Conservation (phyloP, 2,329 filamentous ascomycete species). For the Paracoccidioides brasiliensis region DNA sequence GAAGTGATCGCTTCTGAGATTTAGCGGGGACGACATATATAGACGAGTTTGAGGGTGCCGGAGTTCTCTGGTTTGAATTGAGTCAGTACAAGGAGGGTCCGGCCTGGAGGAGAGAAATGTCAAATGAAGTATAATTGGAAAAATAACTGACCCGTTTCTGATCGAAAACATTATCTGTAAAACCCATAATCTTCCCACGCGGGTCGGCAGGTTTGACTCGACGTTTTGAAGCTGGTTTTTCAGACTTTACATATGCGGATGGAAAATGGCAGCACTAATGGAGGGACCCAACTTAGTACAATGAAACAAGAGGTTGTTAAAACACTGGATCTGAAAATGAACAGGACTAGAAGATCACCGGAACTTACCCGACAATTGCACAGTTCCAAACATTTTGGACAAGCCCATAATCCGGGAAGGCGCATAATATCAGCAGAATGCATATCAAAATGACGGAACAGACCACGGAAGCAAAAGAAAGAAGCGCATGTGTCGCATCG, state of each 20-base stretch:
- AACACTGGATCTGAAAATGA: neutral
- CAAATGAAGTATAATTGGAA: neutral
- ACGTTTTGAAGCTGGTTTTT: slow-evolving; percentile 21
- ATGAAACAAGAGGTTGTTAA: neutral
- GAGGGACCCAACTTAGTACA: neutral
- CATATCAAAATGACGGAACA: slow-evolving; percentile 26
- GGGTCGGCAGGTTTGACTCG: slow-evolving; percentile 22
- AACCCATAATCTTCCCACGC: slow-evolving; percentile 22
- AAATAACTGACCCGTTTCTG: slow-evolving; percentile 19
- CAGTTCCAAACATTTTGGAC: slow-evolving; percentile 22
- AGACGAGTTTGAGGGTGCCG: slow-evolving; percentile 3
- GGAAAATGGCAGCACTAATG: slow-evolving; percentile 22
- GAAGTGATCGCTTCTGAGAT: slow-evolving; percentile 8
- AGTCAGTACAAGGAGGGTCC: neutral
- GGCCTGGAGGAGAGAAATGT: neutral
- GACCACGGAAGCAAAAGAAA: slow-evolving; percentile 26
- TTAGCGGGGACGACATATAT: slow-evolving; percentile 4
- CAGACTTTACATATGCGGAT: slow-evolving; percentile 21
- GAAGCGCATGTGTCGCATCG: slow-evolving; percentile 22
- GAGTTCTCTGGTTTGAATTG: slow-evolving; percentile 6
- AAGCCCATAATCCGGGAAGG: slow-evolving; percentile 19
- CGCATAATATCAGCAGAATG: slow-evolving; percentile 20
- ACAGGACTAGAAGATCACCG: neutral
- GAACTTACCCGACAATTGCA: slow-evolving; percentile 22
- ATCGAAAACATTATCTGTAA: slow-evolving; percentile 27